Conservation (phyloP, 2,329 filamentous ascomycete species). For the Fusarium ambrosium region DNA sequence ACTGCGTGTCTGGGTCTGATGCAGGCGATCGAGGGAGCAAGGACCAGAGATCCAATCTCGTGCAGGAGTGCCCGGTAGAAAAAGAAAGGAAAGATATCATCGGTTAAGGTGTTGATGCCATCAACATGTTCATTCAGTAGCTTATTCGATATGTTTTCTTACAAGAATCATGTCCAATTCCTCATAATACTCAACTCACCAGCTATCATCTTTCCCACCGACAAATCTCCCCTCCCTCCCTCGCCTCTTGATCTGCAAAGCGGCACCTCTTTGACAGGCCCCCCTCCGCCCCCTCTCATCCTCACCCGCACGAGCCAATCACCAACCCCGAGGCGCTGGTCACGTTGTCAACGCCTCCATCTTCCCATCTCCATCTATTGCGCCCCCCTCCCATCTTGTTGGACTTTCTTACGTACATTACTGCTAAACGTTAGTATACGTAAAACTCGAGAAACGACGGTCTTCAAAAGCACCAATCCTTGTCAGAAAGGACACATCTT, state of each 20-base stretch:
- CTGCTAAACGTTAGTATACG: background rate
- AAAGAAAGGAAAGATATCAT: background rate
- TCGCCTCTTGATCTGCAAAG: conserved; percentile 15
- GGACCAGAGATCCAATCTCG: conserved; percentile 25
- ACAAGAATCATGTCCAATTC: background rate
- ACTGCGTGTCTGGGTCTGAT: conserved; percentile 18
- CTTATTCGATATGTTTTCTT: background rate
- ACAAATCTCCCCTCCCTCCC: background rate
- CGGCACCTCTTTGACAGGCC: background rate
- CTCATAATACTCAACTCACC: background rate
- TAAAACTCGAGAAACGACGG: background rate
- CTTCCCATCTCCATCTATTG: conserved; percentile 1
- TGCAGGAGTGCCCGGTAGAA: conserved; percentile 19
- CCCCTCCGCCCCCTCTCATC: conserved; percentile 10
- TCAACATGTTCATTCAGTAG: rapidly evolving
- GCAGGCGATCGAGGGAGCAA: conserved; percentile 37
- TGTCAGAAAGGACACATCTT: background rate
- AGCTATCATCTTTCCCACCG: background rate
- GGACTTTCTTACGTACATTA: conserved; percentile 5
- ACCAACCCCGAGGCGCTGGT: conserved; percentile 25
- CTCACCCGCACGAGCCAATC: conserved; percentile 23
- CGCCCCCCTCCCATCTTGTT: background rate
- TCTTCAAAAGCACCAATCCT: background rate
- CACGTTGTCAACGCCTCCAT: conserved; percentile 39
- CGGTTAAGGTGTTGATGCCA: background rate